Evolutionary conservation across 306 rosid species (phyloP), one percentile per base, ranked within the genome.

Genomic region (Pyrus pyrifolia): DNA sequence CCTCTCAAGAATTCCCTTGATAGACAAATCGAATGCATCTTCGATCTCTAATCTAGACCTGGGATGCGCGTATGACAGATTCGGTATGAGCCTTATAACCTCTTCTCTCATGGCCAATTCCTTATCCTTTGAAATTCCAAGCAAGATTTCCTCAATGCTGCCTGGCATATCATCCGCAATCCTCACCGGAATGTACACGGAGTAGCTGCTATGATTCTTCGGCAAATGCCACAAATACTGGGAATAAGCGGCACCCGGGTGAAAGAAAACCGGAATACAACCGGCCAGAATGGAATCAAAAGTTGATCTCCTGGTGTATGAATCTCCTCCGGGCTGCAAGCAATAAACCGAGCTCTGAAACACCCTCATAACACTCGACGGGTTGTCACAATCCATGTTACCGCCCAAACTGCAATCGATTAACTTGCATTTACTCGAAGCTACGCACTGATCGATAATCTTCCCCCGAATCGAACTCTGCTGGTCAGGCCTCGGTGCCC

Each of bases 201-300:
- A 89, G 67, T 92, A 94, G 38, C 70, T 68, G 3, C 85, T 85
- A 45, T 87, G 82, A 58, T 84, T 90, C 83, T 69, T 71, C 0
- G 97, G 98, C 2, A 94, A 81, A 82, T 84, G 83, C 98, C 98
- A 95, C 11, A 51, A 1, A 61, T 95, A 95, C 51, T 95, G 98
- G 0, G 98, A 85, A 83, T 92, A 95, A 44, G 97, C 97, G 0
- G 93, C 81, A 3, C 97, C 97, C 2, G 97, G 98, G 76, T 92
- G 90, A 46, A 95, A 95, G 80, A 95, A 95, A 68, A 95, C 98
- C 0, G 98, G 97, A 74, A 94, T 79, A 25, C 98, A 94, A 30
- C 98, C 98, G 0, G 96, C 96, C 69, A 92, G 70, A 81, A 92
- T 85, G 4, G 98, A 87, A 74, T 95, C 97, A 51, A 95, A 95